Base-by-base conservation (phyloP, 106 monocot species). In the Dioscorea alata region DNA sequence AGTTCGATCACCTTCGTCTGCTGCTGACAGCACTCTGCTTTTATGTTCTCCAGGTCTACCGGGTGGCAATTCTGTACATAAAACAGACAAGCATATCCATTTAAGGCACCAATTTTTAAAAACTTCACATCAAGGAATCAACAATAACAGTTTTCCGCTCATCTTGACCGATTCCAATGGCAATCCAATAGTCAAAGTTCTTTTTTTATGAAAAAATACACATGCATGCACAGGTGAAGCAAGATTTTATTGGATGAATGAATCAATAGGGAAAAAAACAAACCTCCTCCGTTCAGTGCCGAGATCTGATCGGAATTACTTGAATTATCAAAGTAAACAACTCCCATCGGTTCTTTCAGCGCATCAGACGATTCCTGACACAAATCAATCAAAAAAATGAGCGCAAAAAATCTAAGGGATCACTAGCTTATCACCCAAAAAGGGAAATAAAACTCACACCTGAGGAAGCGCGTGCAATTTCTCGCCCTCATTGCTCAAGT, bases 11-110 rank as follows among this genome's bases (percentile, higher is more conserved):
- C 24, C 48, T 6, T 65, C 59, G 12, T 50, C 59, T 4, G 72
- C 66, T 34, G 71, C 78, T 32, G 81, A 85, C 52, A 85, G 51
- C 8, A 78, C 81, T 13, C 85, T 74, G 62, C 21, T 68, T 52
- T 71, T 85, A 59, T 75, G 74, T 23, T 83, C 78, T 23, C 65
- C 69, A 50, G 74, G 53, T 10, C 28, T 58, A 17, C 23, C 59
- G n/a, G 58, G 8, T 32, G 58, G 52, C 42, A 63, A 50, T 58
- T 67, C 75, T 71, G 69, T 74, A 33, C 12, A 60, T 33, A 19
- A 22, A 12, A 49, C 18, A 48, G 33, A 23, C 42, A 64, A 64
- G 3, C 18, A 13, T 64, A 19, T 8, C 16, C 25, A 50, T 24
- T 23, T 25, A 33, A 51, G 13, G n/a, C 6, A 35, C 23, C 9